A percentile compares a stretch with the other conserved stretches of the same genome.
Conservation (phyloP, 2,329 filamentous ascomycete species). For the Tolypocladium cylindrosporum region DNA sequence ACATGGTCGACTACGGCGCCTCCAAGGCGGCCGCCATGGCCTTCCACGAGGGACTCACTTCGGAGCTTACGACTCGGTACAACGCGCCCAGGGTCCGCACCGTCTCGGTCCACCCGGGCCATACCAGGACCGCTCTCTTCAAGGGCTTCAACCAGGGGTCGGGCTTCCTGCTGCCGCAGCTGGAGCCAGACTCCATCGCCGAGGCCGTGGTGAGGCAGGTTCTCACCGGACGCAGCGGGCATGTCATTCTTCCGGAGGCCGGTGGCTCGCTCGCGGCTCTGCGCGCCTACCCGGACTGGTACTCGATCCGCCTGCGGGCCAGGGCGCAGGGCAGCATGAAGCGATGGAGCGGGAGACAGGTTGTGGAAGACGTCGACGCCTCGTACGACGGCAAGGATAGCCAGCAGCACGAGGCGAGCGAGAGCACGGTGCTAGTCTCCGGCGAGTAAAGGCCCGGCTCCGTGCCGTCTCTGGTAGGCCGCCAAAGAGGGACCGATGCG, state of each 20-base stretch:
- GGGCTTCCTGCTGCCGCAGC: slow-evolving; percentile 20
- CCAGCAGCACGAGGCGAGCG: slow-evolving; percentile 1
- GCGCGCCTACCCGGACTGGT: slow-evolving; percentile 52
- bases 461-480: not conserved
- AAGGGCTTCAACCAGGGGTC: slow-evolving; percentile 45
- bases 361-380: slow-evolving; percentile 33
- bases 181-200: slow-evolving; percentile 30
- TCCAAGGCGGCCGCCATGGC: slow-evolving; percentile 56
- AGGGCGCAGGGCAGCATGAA: slow-evolving; percentile 29
- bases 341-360: slow-evolving; percentile 35
- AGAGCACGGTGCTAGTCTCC: slow-evolving; percentile 19
- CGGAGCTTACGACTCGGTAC: slow-evolving; percentile 50
- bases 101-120: slow-evolving; percentile 49
- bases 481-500: not conserved
- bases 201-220: slow-evolving; percentile 39
- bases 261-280: slow-evolving; percentile 30
- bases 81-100: slow-evolving; percentile 54
- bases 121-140: slow-evolving; percentile 26
- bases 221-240: slow-evolving; percentile 34
- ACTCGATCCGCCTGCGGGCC: slow-evolving; percentile 42
- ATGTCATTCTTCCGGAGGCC: slow-evolving; percentile 35
- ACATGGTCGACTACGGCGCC: slow-evolving; percentile 58
- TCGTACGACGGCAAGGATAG: not conserved
- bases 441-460: slow-evolving; percentile 6
- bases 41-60: slow-evolving; percentile 57